A percentile compares a stretch with the other conserved stretches of the same genome.
phyloP scores from a whole-genome alignment of 805 yeast genomes.

The Nakazawaea ishiwadae region DNA sequence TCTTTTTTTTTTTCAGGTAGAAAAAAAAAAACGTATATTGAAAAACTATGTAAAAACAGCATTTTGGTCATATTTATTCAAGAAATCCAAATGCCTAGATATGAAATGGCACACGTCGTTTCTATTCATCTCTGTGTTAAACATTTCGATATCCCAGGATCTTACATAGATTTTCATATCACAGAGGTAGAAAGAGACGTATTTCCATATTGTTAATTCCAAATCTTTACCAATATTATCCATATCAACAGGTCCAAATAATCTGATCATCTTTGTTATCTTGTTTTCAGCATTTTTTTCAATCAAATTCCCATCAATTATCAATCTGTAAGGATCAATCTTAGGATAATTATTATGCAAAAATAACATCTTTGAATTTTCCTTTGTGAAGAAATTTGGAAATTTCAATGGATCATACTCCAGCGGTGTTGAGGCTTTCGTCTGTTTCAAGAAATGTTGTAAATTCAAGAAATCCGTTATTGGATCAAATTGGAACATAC shows the following conservation, averaged over 20 bases:
- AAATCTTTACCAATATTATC: slow-evolving; percentile 30
- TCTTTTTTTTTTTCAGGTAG: neutral
- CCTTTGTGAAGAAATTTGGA: slow-evolving; percentile 22
- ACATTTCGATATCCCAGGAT: slow-evolving; percentile 15
- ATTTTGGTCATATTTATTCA: slow-evolving; percentile 23
- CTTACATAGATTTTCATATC: slow-evolving; percentile 19
- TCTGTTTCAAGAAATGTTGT: slow-evolving; percentile 19
- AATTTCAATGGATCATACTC: slow-evolving; percentile 18
- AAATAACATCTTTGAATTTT: slow-evolving; percentile 25
- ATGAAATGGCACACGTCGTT: slow-evolving; percentile 48
- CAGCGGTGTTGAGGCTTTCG: too few relatives aligned
- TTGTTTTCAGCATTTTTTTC: slow-evolving; percentile 21
- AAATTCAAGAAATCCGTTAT: slow-evolving; percentile 24
- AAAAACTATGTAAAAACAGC: slow-evolving; percentile 3
- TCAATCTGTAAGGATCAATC: slow-evolving; percentile 44
- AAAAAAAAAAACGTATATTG: too few relatives aligned
- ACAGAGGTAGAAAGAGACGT: slow-evolving; percentile 28
- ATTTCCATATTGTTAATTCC: slow-evolving; percentile 28
- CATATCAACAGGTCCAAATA: slow-evolving; percentile 20
- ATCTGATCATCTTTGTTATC: slow-evolving; percentile 18
- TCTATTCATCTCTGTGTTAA: slow-evolving; percentile 22
- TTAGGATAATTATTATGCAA: slow-evolving; percentile 53
- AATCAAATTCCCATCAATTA: slow-evolving; percentile 27
- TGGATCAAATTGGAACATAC: slow-evolving; percentile 28
- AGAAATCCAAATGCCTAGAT: slow-evolving; percentile 37